These are phyloP conservation scores for Pleurotus sapidus DNA, from an alignment of 768 basidiomycete genomes.

Conservation along the genomic window DNA sequence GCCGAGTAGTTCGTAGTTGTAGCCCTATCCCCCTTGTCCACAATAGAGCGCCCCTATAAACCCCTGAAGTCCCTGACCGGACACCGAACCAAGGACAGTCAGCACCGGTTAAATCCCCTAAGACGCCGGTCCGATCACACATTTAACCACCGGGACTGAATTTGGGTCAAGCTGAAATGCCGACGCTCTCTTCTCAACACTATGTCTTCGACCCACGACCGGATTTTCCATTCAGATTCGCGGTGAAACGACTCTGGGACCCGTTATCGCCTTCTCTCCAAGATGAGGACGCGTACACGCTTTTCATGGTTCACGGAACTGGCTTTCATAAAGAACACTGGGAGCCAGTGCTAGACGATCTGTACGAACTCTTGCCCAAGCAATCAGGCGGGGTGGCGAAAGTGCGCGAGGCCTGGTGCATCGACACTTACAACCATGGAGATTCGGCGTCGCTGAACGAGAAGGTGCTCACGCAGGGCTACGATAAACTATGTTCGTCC, in stretches of 20 bases:
- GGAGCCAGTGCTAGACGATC: conserved; percentile 51
- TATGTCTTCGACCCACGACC: conserved; percentile 55
- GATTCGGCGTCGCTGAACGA: conserved; percentile 50
- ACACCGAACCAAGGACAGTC: not conserved
- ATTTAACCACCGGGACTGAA: not conserved
- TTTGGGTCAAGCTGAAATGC: conserved; percentile 1
- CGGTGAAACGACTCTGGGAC: conserved; percentile 50
- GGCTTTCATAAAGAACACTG: conserved; percentile 60
- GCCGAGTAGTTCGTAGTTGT: not conserved
- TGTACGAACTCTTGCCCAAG: conserved; percentile 27
- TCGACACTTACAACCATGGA: conserved; percentile 56
- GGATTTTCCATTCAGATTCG: conserved; percentile 42
- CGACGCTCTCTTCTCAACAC: conserved; percentile 17
- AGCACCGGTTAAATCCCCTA: no score
- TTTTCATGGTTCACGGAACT: conserved; percentile 51
- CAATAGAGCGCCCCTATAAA: not conserved
- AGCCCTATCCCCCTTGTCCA: no score
- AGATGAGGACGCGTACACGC: conserved; percentile 39
- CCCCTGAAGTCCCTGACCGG: not conserved
- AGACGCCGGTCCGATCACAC: not conserved
- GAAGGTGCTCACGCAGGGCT: conserved; percentile 34
- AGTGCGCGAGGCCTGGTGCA: conserved; percentile 46
- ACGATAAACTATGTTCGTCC: conserved; percentile 38
- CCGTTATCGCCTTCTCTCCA: conserved; percentile 25
- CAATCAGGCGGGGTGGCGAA: conserved; percentile 18